Evolutionary conservation across 768 basidiomycete species (phyloP).

Genomic region (Naganishia randhawae): DNA sequence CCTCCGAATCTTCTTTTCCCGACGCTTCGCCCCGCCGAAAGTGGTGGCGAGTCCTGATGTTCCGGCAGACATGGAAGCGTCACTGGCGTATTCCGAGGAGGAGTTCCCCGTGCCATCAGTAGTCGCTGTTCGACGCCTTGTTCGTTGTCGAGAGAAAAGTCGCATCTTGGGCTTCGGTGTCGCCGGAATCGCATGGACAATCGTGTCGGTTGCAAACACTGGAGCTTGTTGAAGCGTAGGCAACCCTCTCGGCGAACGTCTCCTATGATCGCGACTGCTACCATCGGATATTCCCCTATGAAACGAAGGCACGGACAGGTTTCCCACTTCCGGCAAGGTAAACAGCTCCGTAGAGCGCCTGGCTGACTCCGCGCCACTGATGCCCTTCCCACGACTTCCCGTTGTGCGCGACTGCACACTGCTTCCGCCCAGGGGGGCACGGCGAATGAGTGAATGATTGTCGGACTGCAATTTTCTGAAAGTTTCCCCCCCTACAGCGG

Average conservation of each 20-base stretch:
- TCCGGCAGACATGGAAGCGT: neutral
- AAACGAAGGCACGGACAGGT: neutral
- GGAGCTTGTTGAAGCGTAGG: neutral
- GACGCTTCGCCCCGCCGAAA: neutral
- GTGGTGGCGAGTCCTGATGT: neutral
- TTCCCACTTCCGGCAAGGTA: neutral
- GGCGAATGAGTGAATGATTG: neutral
- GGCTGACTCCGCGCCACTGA: neutral
- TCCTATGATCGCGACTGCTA: neutral
- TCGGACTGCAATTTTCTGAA: conserved; percentile 1
- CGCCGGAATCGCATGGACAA: neutral
- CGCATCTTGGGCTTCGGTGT: no score
- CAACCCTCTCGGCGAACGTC: neutral
- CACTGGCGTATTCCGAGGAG: neutral
- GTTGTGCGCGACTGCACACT: neutral
- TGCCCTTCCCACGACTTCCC: neutral
- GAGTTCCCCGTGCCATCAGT: neutral
- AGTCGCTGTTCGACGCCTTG: neutral
- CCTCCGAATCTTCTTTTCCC: conserved; percentile 26
- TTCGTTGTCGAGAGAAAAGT: neutral
- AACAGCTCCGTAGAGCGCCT: neutral
- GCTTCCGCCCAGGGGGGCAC: neutral
- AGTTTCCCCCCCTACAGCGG: neutral
- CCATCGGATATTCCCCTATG: neutral
- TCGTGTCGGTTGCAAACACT: neutral